Conservation (phyloP, 768 basidiomycete genomes). For the Cubamyces lactineus region DNA sequence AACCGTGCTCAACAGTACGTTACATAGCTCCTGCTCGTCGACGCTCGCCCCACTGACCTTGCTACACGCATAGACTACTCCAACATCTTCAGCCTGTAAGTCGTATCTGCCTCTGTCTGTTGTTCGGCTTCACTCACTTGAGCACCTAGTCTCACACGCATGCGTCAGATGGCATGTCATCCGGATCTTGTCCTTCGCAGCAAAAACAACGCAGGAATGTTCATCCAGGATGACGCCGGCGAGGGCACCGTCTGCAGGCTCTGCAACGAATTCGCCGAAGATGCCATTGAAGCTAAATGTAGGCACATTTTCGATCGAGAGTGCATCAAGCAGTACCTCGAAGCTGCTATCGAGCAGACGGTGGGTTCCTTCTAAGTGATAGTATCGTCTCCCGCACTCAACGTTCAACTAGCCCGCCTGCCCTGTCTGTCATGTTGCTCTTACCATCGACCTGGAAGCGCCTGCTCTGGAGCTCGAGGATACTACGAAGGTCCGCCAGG, state of each 20-base stretch:
- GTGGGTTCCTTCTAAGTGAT: conserved; percentile 43
- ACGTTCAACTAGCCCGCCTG: conserved; percentile 70
- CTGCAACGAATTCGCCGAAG: conserved; percentile 97
- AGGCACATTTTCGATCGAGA: conserved; percentile 95
- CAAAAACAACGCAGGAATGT: conserved; percentile 72
- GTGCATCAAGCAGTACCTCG: conserved; percentile 92
- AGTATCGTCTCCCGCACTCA: not conserved
- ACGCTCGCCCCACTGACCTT: not conserved
- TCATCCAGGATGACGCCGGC: conserved; percentile 57
- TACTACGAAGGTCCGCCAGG: conserved; percentile 64
- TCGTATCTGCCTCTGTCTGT: conserved; percentile 7
- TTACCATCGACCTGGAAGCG: conserved; percentile 96
- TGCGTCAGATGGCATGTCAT: conserved; percentile 95
- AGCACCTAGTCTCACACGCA: conserved; percentile 75
- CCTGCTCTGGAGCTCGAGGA: conserved; percentile 87
- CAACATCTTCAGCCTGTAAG: conserved; percentile 83
- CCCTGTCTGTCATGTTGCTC: conserved; percentile 89
- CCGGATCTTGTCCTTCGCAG: conserved; percentile 92
- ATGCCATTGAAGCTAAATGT: conserved; percentile 93
- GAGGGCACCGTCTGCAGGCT: conserved; percentile 90
- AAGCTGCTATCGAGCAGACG: conserved; percentile 65
- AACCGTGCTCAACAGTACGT: conserved; percentile 89
- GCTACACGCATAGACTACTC: conserved; percentile 65
- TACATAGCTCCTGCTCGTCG: conserved; percentile 2
- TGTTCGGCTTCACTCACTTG: not conserved